Base-by-base conservation (phyloP, 2,329 filamentous ascomycete species). In the Fusarium sp. region DNA sequence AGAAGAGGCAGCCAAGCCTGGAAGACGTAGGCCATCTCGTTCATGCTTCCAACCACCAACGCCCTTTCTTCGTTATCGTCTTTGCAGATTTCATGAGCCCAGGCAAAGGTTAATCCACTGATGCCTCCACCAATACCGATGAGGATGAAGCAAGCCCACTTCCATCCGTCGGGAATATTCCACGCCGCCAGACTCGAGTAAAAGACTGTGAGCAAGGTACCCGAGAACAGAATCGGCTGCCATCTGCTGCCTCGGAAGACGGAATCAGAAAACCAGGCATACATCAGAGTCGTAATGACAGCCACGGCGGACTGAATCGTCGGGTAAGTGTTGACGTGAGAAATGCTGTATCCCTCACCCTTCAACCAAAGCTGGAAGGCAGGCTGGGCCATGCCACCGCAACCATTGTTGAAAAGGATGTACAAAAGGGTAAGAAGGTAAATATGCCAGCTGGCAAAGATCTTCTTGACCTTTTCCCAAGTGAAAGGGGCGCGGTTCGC, bases 1-100 rank as follows among this genome's bases (percentile, higher is more conserved):
- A 92, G 78, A 35, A 92, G 85, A 8, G 92, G 92, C 47, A 94
- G 79, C 91, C 91, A 94, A 0, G 91, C 90, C 77, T 93, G 91
- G 50, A 94, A 81, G 2, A 93, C 90, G 69, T 93, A 93, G 0
- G 91, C 91, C 83, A 93, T 88, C 78, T 92, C 88, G 69, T 93
- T 94, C 90, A 93, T 93, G 18, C 85, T 82, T 0, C 86, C 91
- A 1, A 91, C 87, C 1, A 93, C 90, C 5, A 94, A 83, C 0
- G 92, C 91, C 11, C 91, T 84, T 81, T 93, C 91, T 79, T 94
- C 91, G 64, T 91, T 87, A 69, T 88, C 85, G 13, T 84, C 85
- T 40, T 80, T 82, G 75, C 86, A 88, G 47, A 88, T 87, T 75
- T 88, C 86, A 67, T 87, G 84, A 0, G 85, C 85, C 86, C 86